Evolutionary conservation across 2,329 filamentous ascomycete species (phyloP), one percentile per base, ranked within the genome.

Genomic region (Pezicula radicicola): DNA sequence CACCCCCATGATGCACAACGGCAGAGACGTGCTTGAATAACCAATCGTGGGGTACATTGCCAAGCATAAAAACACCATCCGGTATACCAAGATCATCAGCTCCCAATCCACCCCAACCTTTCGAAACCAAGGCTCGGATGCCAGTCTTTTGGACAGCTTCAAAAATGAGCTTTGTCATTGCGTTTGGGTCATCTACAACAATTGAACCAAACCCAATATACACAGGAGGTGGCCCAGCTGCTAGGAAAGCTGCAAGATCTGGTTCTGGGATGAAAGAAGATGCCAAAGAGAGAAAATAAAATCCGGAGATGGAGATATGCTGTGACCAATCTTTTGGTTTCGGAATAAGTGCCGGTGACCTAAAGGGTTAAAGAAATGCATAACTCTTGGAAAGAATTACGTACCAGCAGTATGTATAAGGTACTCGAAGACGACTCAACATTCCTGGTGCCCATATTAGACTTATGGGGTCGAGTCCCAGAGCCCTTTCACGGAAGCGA

Each of bases 31-130:
- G 84, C 57, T 89, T 78, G 68, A 96, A 96, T 0, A 96, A 72
- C 91, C 91, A 96, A 70, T 96, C 91, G 56, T 96, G 91, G 1
- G 91, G 91, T 42, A 86, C 84, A 62, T 93, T 94, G 10, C 88
- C 90, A 36, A 96, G 76, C 83, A 95, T 90, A 65, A 89, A 90
- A 2, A 95, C 83, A 4, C 84, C 83, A 2, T 91, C 83, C 0
- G 89, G 89, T n/a, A 91, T 70, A 1, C 79, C 80, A 3, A 88
- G 66, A 30, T 83, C 75, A 60, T 91, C 87, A 0, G 82, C 87
- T 28, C 90, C 91, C 7, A 96, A 75, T 0, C 90, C 90, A 46
- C 91, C 90, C 91, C 91, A 96, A 15, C 91, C 91, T 63, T 93
- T 91, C 0, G 89, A 93, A 1, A 96, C 86, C 1, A 96, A 72